A percentile compares a stretch with the other conserved stretches of the same genome.
Evolutionary conservation across 108 stramenopile genomes (phyloP).

Genomic region (Chaetoceros muelleri): DNA sequence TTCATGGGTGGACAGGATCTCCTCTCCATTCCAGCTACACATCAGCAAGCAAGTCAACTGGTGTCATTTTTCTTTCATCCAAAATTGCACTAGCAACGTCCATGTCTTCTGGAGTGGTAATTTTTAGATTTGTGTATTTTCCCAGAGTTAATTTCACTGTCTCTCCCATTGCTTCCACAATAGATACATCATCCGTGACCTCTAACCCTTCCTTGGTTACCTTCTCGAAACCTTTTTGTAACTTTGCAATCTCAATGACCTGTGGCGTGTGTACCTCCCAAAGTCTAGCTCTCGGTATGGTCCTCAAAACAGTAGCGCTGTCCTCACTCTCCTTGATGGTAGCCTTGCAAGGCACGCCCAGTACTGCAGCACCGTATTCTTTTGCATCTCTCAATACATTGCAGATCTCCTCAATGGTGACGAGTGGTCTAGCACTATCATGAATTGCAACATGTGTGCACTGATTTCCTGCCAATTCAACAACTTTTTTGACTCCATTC

Average conservation of each 20-base stretch:
- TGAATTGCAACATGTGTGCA: conserved; percentile 78
- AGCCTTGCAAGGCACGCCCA: conserved; percentile 94
- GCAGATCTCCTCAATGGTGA: conserved; percentile 70
- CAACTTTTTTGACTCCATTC: conserved; percentile 68
- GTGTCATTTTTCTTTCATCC: conserved; percentile 31
- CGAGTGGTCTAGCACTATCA: conserved; percentile 88
- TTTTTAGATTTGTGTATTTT: conserved; percentile 94
- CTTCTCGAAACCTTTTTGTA: conserved; percentile 70
- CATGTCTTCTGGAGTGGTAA: conserved; percentile 95
- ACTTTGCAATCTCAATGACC: conserved; percentile 68
- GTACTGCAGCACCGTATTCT: conserved; percentile 77
- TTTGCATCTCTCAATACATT: conserved; percentile 66
- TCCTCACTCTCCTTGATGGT: conserved; percentile 91
- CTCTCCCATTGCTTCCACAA: conserved; percentile 87
- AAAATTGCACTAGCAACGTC: conserved; percentile 83
- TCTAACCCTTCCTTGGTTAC: conserved; percentile 69
- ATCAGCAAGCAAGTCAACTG: no score
- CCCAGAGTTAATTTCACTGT: conserved; percentile 88
- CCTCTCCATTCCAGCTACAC: no score
- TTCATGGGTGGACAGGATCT: no score
- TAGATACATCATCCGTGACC: conserved; percentile 92
- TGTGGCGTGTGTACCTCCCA: conserved; percentile 95
- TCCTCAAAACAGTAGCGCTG: conserved; percentile 50
- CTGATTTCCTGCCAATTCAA: conserved; percentile 21
- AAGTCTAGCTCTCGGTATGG: conserved; percentile 72